Evolutionary conservation across 306 rosid genomes (phyloP), one percentile per base, ranked within the genome.

Genomic region (Cucumis hystrix): DNA sequence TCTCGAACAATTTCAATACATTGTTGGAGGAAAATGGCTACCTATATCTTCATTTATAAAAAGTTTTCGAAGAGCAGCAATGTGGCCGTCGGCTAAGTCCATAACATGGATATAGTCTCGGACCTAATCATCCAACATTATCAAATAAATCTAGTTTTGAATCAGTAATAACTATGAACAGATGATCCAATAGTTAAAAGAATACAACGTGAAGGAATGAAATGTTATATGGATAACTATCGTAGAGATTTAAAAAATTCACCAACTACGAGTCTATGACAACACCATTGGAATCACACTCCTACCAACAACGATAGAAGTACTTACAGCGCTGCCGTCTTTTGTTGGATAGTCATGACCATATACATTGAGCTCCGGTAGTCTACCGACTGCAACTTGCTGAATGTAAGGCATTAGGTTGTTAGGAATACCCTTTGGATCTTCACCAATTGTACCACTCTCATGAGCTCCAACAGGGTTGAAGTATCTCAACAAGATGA

Each of bases 11-110:
- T 16, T n/a, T 21, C 18, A 13, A 45, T 40, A 57, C 10, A 10
- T 49, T 3, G 76, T 47, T 13, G 6, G 15, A 14, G 7, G 10
- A 49, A 39, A 59, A 49, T 16, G 63, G 17, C 74, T 49, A 92
- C 97, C 97, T 76, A 89, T 90, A 80, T 89, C 75, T 33, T 90
- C 90, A 0, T 91, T 7, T 1, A 87, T 60, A 75, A 92, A 89
- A 79, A 95, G 97, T 92, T 95, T 90, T 82, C 81, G 62, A 79
- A 95, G 74, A 59, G 99, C 99, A 76, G 99, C 96, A 75, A 92
- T 90, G 84, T 95, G 99, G 37, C 99, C 99, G 78, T 95, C 97
- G n/a, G 99, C 99, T 21, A 92, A 82, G 89, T 95, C 99, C 97
- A 95, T 95, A 45, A 95, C 99, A 86, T 95, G 99, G 82, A 95